phyloP scores from a whole-genome alignment of 1,284 basidiomycete species.

The Anthracocystis walkeri region DNA sequence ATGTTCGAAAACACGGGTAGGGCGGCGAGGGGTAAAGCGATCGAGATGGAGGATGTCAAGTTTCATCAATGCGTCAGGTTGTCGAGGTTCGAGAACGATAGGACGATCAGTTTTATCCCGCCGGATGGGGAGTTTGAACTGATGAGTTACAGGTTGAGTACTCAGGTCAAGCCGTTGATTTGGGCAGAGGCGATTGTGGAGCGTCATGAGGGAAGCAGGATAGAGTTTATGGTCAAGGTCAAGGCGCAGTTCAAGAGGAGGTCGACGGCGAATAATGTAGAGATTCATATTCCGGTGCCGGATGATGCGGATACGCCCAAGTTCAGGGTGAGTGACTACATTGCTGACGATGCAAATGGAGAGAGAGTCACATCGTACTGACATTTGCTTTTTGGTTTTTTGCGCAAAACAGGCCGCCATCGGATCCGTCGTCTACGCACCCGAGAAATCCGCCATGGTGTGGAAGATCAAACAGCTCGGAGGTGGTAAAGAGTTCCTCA shows the following conservation, averaged over 20 bases:
- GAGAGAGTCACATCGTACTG: constrained; percentile 4
- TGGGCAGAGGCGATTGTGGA: constrained; percentile 99
- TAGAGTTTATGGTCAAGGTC: constrained; percentile 98
- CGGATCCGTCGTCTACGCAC: constrained; percentile 67
- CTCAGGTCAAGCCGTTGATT: constrained; percentile 95
- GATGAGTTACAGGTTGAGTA: constrained; percentile 95
- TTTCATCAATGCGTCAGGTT: constrained; percentile 99
- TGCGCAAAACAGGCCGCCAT: constrained; percentile 42
- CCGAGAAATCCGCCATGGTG: constrained; percentile 69
- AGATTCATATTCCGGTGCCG: constrained; percentile 96
- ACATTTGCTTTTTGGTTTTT: neutral
- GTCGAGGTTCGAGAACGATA: constrained; percentile 98
- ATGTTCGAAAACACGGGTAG: constrained; percentile 98
- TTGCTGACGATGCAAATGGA: neutral
- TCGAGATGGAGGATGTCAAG: constrained; percentile 99
- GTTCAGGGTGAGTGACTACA: constrained; percentile 75
- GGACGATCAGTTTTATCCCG: constrained; percentile 98
- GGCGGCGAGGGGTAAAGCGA: constrained; percentile 93
- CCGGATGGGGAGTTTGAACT: constrained; percentile 99
- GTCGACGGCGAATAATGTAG: constrained; percentile 97
- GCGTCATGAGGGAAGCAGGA: constrained; percentile 88
- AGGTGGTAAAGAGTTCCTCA: constrained; percentile 67
- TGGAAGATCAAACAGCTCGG: constrained; percentile 70
- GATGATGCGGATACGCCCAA: constrained; percentile 98
- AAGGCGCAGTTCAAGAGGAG: constrained; percentile 97